Percentiles rank a stretch among this genome's conserved stretches.
Evolutionary conservation across 768 basidiomycete genomes (phyloP).

Genomic region (Russula emetica): DNA sequence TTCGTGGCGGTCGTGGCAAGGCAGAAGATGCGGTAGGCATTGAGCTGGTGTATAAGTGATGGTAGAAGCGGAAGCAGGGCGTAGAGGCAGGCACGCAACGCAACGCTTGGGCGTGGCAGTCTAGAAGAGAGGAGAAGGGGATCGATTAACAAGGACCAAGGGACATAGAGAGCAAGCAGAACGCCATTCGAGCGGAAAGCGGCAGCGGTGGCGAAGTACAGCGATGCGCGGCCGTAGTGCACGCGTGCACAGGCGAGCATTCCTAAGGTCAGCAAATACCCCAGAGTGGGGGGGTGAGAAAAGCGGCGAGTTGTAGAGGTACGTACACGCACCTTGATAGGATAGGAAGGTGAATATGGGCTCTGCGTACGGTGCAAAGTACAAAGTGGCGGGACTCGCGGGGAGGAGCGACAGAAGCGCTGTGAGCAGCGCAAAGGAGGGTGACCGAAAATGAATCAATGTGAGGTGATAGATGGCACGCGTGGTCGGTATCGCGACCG

Average conservation of each 20-base stretch:
- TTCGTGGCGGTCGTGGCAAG: constrained; percentile 28
- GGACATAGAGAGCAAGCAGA: constrained; percentile 67
- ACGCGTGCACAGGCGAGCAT: constrained; percentile 52
- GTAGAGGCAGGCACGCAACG: constrained; percentile 41
- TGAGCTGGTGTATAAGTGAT: constrained; percentile 65
- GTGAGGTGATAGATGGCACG: constrained; percentile 56
- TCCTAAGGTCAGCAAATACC: constrained; percentile 37
- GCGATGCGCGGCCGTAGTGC: constrained; percentile 52
- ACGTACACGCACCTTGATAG: constrained; percentile 53
- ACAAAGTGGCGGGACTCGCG: constrained; percentile 71
- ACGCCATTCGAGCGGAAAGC: constrained; percentile 76
- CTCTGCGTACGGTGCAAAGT: constrained; percentile 74
- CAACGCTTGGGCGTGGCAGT: constrained; percentile 37
- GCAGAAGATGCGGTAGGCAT: constrained; percentile 70
- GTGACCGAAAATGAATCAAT: constrained; percentile 49
- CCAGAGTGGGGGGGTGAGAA: not conserved
- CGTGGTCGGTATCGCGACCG: constrained; percentile 41
- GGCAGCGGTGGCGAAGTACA: constrained; percentile 60
- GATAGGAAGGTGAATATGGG: constrained; percentile 82
- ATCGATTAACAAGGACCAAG: constrained; percentile 66
- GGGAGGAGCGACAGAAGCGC: constrained; percentile 69
- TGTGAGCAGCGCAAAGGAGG: constrained; percentile 56
- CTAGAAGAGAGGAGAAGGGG: constrained; percentile 40
- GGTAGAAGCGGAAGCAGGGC: constrained; percentile 53
- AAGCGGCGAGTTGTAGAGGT: constrained; percentile 7